Percentiles rank a stretch among this genome's conserved stretches.
These are phyloP conservation scores for Luvunga scandens DNA, from an alignment of 345 rosid genomes.

Conservation along the genomic window DNA sequence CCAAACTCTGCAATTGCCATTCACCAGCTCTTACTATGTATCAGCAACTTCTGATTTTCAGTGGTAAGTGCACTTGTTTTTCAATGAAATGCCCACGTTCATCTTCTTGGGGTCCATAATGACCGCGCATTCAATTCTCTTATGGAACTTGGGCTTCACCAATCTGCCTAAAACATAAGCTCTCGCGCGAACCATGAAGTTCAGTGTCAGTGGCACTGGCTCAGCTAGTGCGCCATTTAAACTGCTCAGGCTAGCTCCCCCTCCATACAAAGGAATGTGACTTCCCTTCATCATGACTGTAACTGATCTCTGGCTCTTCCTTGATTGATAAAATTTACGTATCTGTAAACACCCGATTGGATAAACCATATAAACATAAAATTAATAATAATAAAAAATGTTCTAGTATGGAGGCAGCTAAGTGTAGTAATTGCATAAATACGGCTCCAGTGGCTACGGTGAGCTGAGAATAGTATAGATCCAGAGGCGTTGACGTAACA, in stretches of 20 bases:
- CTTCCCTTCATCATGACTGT: constrained; percentile 39
- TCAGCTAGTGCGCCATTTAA: constrained; percentile 43
- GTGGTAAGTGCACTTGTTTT: constrained; percentile 46
- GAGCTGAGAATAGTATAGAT: constrained; percentile 60
- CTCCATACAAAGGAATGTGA: constrained; percentile 58
- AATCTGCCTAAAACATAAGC: constrained; percentile 59
- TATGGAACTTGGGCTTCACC: constrained; percentile 57
- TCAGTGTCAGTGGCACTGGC: constrained; percentile 49
- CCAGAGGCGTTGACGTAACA: constrained; percentile 54
- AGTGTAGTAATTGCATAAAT: background rate
- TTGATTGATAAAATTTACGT: constrained; percentile 50
- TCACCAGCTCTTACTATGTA: background rate
- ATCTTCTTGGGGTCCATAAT: constrained; percentile 59
- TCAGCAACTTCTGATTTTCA: constrained; percentile 5
- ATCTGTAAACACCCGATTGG: constrained; percentile 33
- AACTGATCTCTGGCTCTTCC: constrained; percentile 58
- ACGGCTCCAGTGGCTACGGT: constrained; percentile 60
- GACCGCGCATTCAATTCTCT: constrained; percentile 42
- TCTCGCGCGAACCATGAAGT: constrained; percentile 52
- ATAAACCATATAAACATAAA: background rate
- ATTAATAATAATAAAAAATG: background rate
- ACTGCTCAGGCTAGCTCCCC: constrained; percentile 55
- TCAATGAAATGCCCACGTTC: constrained; percentile 39
- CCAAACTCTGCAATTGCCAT: background rate
- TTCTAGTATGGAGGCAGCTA: background rate